Percentiles rank a stretch among this genome's conserved stretches.
Conservation (phyloP, 2,329 filamentous ascomycete genomes). For the Talaromyces rugulosus region DNA sequence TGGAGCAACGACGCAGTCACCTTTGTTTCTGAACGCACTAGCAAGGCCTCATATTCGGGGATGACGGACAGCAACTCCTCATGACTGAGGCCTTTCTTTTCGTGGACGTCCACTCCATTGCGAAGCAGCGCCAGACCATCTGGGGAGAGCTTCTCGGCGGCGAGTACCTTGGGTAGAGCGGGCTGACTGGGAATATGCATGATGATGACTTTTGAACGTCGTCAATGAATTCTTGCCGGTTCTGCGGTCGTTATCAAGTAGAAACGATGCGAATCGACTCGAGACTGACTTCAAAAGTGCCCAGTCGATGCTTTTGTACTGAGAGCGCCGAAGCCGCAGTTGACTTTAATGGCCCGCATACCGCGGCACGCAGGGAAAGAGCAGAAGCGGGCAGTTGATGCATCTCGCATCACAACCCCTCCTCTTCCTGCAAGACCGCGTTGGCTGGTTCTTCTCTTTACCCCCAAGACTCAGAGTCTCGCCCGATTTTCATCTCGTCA, state of each 20-base stretch:
- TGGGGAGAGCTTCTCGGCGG: constrained; percentile 75
- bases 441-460: neutral
- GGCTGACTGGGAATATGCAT: constrained; percentile 20
- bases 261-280: neutral
- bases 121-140: constrained; percentile 69
- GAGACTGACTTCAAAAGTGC: neutral
- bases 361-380: neutral
- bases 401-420: neutral
- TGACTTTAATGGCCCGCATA: neutral
- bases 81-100: constrained; percentile 57
- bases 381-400: neutral
- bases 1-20: constrained; percentile 65
- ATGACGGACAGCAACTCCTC: constrained; percentile 65
- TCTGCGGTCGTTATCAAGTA: neutral
- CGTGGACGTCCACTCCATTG: constrained; percentile 65
- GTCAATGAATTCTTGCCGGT: neutral
- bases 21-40: constrained; percentile 77
- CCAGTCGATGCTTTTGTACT: neutral
- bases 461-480: neutral
- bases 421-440: neutral
- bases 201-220: neutral
- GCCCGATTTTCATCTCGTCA: neutral
- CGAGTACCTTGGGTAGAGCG: constrained; percentile 56
- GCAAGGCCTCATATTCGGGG: constrained; percentile 68
- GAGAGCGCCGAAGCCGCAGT: neutral